A percentile compares a stretch with the other conserved stretches of the same genome.
These are phyloP conservation scores for Tetracladium maxilliforme DNA, from an alignment of 2,329 filamentous ascomycete genomes.

Conservation along the genomic window DNA sequence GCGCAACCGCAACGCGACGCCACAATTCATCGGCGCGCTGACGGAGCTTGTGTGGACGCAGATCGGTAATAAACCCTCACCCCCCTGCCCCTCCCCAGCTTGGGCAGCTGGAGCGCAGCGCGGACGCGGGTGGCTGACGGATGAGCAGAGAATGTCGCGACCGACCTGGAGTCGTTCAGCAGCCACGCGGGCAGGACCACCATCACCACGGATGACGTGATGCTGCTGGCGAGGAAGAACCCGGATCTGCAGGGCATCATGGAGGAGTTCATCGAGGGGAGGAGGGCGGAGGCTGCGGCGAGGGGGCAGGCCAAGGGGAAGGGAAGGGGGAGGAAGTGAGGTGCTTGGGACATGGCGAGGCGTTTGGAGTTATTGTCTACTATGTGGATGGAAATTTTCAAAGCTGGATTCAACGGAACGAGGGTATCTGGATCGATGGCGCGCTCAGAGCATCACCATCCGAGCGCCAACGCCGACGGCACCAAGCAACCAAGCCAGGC, in stretches of 20 bases:
- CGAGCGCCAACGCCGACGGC: too few species aligned
- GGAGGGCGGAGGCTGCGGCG: slow-evolving; percentile 35
- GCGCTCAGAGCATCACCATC: too few species aligned
- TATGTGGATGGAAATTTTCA: too few species aligned
- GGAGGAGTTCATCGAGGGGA: slow-evolving; percentile 48
- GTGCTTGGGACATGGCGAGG: background rate
- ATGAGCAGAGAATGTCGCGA: slow-evolving; percentile 31
- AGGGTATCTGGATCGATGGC: too few species aligned
- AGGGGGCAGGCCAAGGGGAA: slow-evolving; percentile 8
- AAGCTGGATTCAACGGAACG: too few species aligned
- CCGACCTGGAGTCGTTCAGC: slow-evolving; percentile 50
- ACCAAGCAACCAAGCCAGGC: too few species aligned
- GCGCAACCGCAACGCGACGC: slow-evolving; percentile 71
- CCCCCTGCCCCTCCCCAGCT: slow-evolving; percentile 1
- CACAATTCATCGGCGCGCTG: slow-evolving; percentile 74
- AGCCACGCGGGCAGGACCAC: slow-evolving; percentile 71
- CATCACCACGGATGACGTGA: slow-evolving; percentile 73
- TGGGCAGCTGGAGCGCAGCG: too few species aligned
- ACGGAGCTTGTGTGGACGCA: slow-evolving; percentile 82
- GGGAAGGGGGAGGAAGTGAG: slow-evolving; percentile 1
- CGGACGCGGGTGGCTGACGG: too few species aligned
- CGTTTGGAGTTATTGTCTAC: too few species aligned
- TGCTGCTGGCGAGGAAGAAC: slow-evolving; percentile 77
- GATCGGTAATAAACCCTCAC: slow-evolving; percentile 42
- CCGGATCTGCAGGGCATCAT: slow-evolving; percentile 70